Base-by-base conservation (phyloP, 2,329 filamentous ascomycete species). In the Diaporthe sp. region DNA sequence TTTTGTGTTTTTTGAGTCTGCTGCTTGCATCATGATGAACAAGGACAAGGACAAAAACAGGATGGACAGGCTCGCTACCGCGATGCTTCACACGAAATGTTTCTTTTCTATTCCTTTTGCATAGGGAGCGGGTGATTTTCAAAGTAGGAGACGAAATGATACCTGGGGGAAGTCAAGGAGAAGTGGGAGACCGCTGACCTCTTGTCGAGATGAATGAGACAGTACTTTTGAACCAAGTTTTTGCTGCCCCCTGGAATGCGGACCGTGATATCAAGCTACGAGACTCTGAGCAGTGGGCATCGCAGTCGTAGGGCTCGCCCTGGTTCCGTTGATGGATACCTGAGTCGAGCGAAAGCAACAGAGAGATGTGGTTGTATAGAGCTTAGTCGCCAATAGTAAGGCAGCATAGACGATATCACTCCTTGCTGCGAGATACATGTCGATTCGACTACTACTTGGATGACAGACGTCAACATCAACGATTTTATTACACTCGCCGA, bases 21-120 rank as follows among this genome's bases (percentile, higher is more conserved):
- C 65, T 70, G 65, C 65, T 70, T 55, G 65, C 65, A 70, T 70
- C 65, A 70, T 70, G 65, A 70, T 70, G 65, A 70, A 55, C 65
- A 70, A 70, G 65, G 65, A 70, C 65, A 53, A 70, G 49, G 49
- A 49, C 65, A 55, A 53, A 65, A 65, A 46, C 61, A 65, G 65
- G 65, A 70, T 55, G 65, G 65, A 55, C 37, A 42, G 46, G 46
- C 49, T 70, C 65, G 65, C 65, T 19, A 42, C 65, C 34, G 65
- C 65, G 65, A 55, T n/a, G 65, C 31, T 70, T 55, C 65, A 70
- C 65, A 70, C 65, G 65, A 70, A 53, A 70, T 70, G 42, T 70
- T 70, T 70, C 31, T 53, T 70, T 70, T 55, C 65, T 55, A 39
- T 70, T 70, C 65, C 65, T 70, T 70, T 55, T 70, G 65, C 65